These are phyloP conservation scores for Liquidambar formosana DNA, from an alignment of 164 flowering plant species.

Conservation along the genomic window DNA sequence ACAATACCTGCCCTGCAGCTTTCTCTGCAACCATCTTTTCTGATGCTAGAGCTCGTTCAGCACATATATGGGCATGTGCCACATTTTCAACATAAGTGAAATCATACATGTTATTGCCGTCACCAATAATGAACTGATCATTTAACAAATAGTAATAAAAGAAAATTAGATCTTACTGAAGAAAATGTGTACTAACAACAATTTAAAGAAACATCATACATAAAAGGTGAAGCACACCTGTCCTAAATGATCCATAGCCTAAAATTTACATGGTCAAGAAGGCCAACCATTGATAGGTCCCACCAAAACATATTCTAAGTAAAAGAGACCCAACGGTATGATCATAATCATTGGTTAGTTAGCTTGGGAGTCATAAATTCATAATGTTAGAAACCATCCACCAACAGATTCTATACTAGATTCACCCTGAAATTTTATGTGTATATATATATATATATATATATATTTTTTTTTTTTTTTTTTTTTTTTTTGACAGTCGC, in stretches of 20 bases:
- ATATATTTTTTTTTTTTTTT: no score
- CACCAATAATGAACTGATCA: slow-evolving; percentile 87
- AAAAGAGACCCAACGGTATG: neutral
- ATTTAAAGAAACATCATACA: neutral
- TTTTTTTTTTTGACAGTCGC: no score
- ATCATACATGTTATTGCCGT: slow-evolving; percentile 87
- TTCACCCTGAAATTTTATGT: no score
- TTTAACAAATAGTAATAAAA: neutral
- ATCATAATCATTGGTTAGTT: no score
- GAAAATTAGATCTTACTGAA: neutral
- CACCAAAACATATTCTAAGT: neutral
- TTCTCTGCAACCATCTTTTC: slow-evolving; percentile 55
- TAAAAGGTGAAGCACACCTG: neutral
- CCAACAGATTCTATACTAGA: no score
- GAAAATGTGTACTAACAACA: neutral
- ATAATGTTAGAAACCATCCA: no score
- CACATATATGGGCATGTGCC: slow-evolving; percentile 93
- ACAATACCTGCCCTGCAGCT: slow-evolving; percentile 89
- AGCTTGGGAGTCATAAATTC: no score
- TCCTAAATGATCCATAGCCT: neutral
- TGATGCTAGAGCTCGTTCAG: slow-evolving; percentile 88
- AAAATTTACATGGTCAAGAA: neutral
- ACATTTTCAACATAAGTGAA: slow-evolving; percentile 96
- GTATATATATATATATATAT: no score
- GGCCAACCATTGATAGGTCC: neutral